Evolutionary conservation across 2,329 filamentous ascomycete species (phyloP).

Genomic region (Penicillium fuscoglaucum): DNA sequence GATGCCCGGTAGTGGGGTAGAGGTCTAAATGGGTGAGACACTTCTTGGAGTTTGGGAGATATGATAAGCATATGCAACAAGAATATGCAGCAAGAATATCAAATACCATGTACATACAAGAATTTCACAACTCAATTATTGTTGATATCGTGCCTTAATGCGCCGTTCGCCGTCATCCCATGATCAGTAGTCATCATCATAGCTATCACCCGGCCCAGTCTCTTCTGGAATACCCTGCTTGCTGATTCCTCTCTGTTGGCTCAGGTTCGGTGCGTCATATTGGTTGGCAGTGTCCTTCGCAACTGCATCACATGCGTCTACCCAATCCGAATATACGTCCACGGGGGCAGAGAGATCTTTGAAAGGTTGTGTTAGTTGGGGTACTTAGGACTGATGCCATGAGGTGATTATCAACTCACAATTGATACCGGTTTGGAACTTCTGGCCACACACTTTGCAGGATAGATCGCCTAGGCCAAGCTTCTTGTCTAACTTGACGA

Average conservation of each 20-base stretch:
- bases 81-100: conserved; percentile 3
- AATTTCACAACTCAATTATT: conserved; percentile 14
- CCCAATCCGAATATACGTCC: conserved; percentile 97
- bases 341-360: conserved; percentile 84
- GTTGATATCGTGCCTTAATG: conserved; percentile 18
- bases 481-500: conserved; percentile 93
- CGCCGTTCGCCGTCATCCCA: conserved; percentile 24
- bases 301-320: conserved; percentile 83
- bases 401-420: conserved; percentile 57
- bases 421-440: conserved; percentile 89
- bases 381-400: background rate
- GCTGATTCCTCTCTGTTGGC: conserved; percentile 20
- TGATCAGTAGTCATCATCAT: conserved; percentile 37
- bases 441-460: conserved; percentile 92
- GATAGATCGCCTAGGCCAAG: conserved; percentile 77
- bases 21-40: conserved; percentile 3
- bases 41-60: conserved; percentile 3
- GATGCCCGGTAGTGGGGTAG: conserved; percentile 1
- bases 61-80: conserved; percentile 5
- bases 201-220: conserved; percentile 20
- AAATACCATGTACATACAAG: conserved; percentile 10
- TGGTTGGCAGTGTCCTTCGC: conserved; percentile 59
- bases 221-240: conserved; percentile 21
- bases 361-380: conserved; percentile 1
- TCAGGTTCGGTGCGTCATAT: conserved; percentile 29